phyloP scores from a whole-genome alignment of 1,139 yeast genomes.

The Lodderomyces elongisporus region DNA sequence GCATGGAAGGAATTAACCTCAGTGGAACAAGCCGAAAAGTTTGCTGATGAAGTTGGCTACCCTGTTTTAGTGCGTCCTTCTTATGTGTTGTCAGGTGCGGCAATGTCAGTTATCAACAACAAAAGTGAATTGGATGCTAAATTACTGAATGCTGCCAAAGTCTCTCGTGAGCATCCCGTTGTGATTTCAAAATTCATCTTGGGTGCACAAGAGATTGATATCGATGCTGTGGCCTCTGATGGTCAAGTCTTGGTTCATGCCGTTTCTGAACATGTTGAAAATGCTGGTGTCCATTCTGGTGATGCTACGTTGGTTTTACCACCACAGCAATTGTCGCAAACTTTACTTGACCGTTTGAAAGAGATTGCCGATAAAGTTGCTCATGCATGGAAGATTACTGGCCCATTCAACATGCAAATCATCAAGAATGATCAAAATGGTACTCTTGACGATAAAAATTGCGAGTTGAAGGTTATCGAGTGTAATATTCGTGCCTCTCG shows the following conservation, averaged over 20 bases:
- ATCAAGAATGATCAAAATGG: conserved; percentile 32
- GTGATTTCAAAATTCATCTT: conserved; percentile 93
- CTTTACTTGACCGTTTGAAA: conserved; percentile 58
- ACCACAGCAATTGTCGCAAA: conserved; percentile 68
- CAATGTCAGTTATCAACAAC: conserved; percentile 87
- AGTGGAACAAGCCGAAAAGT: conserved; percentile 74
- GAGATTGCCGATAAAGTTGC: conserved; percentile 91
- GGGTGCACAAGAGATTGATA: conserved; percentile 95
- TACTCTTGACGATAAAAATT: conserved; percentile 43
- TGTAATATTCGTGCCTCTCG: conserved; percentile 98
- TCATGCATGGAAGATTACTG: conserved; percentile 89
- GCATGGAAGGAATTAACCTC: conserved; percentile 95
- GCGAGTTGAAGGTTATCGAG: conserved; percentile 86
- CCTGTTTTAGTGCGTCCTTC: conserved; percentile 98
- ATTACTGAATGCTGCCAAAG: conserved; percentile 82
- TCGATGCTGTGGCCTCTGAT: conserved; percentile 89
- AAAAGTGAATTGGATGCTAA: conserved; percentile 75
- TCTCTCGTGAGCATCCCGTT: conserved; percentile 93
- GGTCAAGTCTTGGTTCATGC: conserved; percentile 92
- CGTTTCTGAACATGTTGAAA: conserved; percentile 95
- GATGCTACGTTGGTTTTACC: conserved; percentile 95
- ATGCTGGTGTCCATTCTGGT: conserved; percentile 98
- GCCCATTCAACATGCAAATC: conserved; percentile 98
- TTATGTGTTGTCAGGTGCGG: conserved; percentile 96
- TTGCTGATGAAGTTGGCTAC: conserved; percentile 83